Evolutionary conservation across 148 eudicot species (phyloP), one percentile per base, ranked within the genome.

Genomic region (Fagopyrum homotropicum): DNA sequence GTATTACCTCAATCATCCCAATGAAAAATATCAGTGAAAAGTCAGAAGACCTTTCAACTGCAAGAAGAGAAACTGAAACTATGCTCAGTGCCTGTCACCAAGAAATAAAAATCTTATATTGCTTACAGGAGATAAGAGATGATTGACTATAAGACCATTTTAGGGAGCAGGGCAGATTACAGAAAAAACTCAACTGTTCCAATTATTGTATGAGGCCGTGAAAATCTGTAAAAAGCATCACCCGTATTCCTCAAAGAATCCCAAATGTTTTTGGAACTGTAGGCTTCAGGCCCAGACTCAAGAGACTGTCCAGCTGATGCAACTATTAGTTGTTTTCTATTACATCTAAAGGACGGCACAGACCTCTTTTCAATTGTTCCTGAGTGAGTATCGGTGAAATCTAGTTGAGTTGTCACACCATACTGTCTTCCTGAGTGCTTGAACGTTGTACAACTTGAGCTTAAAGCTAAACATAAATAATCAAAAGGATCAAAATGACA

Each of bases 11-110:
- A 44, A 90, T 79, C 80, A 90, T 83, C 66, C 97, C 92, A 76
- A 85, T 82, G 76, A 90, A 86, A 82, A 91, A 92, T 60, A 89
- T 46, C 7, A 96, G 97, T 68, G 97, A 86, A 77, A 94, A 78
- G 81, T 94, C 98, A 45, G 98, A 86, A 73, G 86, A 78, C 80
- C 82, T 91, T 84, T 94, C 77, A 51, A 94, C 93, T 77, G 98
- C 97, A 73, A 94, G 96, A 77, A 94, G 89, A 84, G 98, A 94
- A 80, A 94, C 98, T 81, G 98, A 94, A 84, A 90, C 78, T 81
- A 94, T 94, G 91, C 98, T 94, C 86, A 94, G 85, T 26, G 93
- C 92, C 98, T 94, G 97, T 76, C 80, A 85, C 50, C n/a, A 71
- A 47, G 52, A 30, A 76, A 45, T 56, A 63, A 73, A 54, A 45